phyloP scores from a whole-genome alignment of 768 basidiomycete genomes.

The Mrakia hoshinonis region DNA sequence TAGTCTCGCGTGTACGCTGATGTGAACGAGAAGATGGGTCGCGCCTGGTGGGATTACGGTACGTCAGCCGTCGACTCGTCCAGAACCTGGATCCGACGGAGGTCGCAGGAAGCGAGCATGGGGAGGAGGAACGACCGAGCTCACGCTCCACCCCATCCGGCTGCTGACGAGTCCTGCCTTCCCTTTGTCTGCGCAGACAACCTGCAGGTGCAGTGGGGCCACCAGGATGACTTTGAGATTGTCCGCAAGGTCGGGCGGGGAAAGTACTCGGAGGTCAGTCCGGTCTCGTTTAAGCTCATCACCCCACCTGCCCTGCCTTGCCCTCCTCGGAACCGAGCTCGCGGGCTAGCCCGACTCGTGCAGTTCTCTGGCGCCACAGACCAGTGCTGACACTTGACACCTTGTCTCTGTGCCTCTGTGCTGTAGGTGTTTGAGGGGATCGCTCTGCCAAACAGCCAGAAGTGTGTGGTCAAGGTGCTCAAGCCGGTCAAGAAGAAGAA shows the following conservation, averaged over 20 bases:
- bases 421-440: constrained; percentile 67
- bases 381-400: not conserved
- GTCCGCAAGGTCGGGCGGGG: constrained; percentile 91
- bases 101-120: not conserved
- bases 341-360: not conserved
- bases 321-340: not conserved
- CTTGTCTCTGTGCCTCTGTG: not conserved
- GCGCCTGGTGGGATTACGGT: constrained; percentile 96
- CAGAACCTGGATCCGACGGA: too few relatives aligned
- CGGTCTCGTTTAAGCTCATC: not conserved
- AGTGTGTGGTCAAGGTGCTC: constrained; percentile 96
- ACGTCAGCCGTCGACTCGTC: constrained; percentile 32
- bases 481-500: constrained; percentile 99
- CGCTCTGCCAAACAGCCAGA: constrained; percentile 79
- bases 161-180: not conserved
- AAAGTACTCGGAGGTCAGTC: constrained; percentile 78
- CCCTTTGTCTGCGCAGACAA: constrained; percentile 52
- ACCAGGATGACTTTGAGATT: constrained; percentile 94
- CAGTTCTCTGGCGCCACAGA: not conserved
- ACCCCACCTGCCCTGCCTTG: not conserved
- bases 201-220: constrained; percentile 86
- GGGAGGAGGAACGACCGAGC: not conserved
- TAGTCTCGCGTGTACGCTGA: constrained; percentile 58
- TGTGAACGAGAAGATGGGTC: constrained; percentile 77
- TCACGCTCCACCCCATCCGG: not conserved